Conservation (phyloP, 257 asterid genomes). For the Solanum medicagineum region DNA sequence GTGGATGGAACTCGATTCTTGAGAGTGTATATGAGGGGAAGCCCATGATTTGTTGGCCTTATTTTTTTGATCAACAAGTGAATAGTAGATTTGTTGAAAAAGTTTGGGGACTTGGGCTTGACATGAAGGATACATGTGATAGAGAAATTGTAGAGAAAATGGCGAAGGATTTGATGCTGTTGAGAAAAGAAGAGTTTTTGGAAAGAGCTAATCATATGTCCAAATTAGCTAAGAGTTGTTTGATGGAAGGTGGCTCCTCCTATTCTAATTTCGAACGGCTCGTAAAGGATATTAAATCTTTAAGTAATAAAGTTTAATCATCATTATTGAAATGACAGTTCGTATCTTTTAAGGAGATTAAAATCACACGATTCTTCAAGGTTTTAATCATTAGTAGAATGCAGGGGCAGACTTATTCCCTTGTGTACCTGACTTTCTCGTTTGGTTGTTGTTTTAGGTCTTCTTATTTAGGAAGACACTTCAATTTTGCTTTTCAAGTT, state of each 20-base stretch:
- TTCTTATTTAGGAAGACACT: not conserved
- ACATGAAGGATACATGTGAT: slow-evolving; percentile 49
- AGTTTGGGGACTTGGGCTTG: slow-evolving; percentile 45
- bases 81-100: slow-evolving; percentile 40
- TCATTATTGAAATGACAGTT: too few relatives aligned
- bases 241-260: slow-evolving; percentile 39
- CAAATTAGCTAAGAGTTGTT: slow-evolving; percentile 13
- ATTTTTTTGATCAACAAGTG: slow-evolving; percentile 32
- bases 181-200: slow-evolving; percentile 24
- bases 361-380: not conserved
- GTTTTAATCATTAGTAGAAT: not conserved
- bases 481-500: not conserved
- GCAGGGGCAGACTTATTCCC: not conserved
- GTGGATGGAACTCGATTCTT: slow-evolving; percentile 49
- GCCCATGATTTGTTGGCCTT: slow-evolving; percentile 58
- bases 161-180: slow-evolving; percentile 47
- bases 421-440: not conserved
- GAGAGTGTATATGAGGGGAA: slow-evolving; percentile 24
- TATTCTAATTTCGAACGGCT: slow-evolving; percentile 19
- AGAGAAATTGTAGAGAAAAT: slow-evolving; percentile 24
- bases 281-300: slow-evolving; percentile 16
- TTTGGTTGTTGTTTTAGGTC: not conserved
- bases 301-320: not conserved
- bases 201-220: slow-evolving; percentile 24
- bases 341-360: not conserved